Percentiles rank a stretch among this genome's conserved stretches.
phyloP scores from a whole-genome alignment of 2,329 filamentous ascomycete species.

The Aspergillus pseudoterreus region DNA sequence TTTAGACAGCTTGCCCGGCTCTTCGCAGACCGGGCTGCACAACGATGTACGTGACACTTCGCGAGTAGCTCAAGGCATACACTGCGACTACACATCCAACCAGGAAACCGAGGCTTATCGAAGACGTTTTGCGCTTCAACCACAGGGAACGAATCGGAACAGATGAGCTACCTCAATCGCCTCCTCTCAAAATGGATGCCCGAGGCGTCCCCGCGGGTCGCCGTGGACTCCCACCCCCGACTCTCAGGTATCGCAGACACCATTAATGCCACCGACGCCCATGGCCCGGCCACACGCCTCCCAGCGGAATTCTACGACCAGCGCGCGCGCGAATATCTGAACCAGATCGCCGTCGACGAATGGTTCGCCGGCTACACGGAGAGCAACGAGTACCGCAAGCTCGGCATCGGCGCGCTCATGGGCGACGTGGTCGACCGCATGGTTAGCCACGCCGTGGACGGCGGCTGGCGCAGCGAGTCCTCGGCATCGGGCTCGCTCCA shows the following conservation, averaged over 20 bases:
- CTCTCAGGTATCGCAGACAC: conserved; percentile 92
- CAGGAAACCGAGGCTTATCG: not conserved
- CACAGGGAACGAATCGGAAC: conserved; percentile 63
- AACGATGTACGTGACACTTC: conserved; percentile 50
- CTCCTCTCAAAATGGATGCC: conserved; percentile 85
- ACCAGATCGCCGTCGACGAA: conserved; percentile 76
- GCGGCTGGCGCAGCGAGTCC: conserved; percentile 49
- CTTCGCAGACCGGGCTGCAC: conserved; percentile 68
- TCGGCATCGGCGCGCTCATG: conserved; percentile 81
- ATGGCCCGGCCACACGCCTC: conserved; percentile 73
- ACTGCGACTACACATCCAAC: not conserved
- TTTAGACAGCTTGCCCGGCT: conserved; percentile 66
- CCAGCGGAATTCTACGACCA: conserved; percentile 84
- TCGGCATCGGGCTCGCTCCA: conserved; percentile 47
- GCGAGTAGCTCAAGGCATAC: too few species aligned
- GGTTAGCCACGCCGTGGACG: conserved; percentile 61
- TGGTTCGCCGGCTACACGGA: conserved; percentile 89
- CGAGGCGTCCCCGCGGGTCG: conserved; percentile 61
- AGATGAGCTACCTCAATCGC: conserved; percentile 79
- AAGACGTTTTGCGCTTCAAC: not conserved
- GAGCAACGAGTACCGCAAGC: conserved; percentile 76
- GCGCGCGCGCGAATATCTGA: conserved; percentile 65
- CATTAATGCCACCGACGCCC: conserved; percentile 81
- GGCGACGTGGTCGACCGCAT: conserved; percentile 78
- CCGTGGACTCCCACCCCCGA: conserved; percentile 78